A percentile compares a stretch with the other conserved stretches of the same genome.
Conservation (phyloP, 306 rosid species). For the Cicer bijugum region DNA sequence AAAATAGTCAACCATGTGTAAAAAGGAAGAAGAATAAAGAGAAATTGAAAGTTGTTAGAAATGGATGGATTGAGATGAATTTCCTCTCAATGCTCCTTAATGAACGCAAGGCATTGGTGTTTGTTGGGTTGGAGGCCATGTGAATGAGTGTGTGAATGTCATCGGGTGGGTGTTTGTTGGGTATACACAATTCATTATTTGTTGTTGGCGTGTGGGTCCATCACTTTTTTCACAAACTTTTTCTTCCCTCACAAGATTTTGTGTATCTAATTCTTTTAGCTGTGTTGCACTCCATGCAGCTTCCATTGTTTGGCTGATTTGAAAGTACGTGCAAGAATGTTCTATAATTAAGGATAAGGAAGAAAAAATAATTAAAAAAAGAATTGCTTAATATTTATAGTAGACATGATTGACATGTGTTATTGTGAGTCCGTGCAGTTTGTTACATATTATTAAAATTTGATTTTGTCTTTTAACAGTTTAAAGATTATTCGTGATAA, state of each 20-base stretch:
- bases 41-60: conserved; percentile 29
- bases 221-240: conserved; percentile 29
- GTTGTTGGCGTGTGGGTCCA: conserved; percentile 36
- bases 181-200: conserved; percentile 31
- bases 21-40: conserved; percentile 1
- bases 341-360: too few relatives aligned
- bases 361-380: too few relatives aligned
- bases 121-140: conserved; percentile 37
- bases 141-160: conserved; percentile 36
- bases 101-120: conserved; percentile 30
- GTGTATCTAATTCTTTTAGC: conserved; percentile 15
- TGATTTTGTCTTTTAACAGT: too few relatives aligned
- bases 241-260: neutral
- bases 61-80: conserved; percentile 27
- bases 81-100: conserved; percentile 28
- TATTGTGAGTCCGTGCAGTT: too few relatives aligned
- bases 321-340: too few relatives aligned
- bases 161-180: conserved; percentile 38
- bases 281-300: too few relatives aligned
- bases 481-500: too few relatives aligned
- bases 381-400: too few relatives aligned
- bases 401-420: too few relatives aligned
- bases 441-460: too few relatives aligned
- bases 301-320: too few relatives aligned
- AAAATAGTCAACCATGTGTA: conserved; percentile 27